Evolutionary conservation across 2,329 filamentous ascomycete species (phyloP), one percentile per base, ranked within the genome.

Genomic region (Colletotrichum sp.): DNA sequence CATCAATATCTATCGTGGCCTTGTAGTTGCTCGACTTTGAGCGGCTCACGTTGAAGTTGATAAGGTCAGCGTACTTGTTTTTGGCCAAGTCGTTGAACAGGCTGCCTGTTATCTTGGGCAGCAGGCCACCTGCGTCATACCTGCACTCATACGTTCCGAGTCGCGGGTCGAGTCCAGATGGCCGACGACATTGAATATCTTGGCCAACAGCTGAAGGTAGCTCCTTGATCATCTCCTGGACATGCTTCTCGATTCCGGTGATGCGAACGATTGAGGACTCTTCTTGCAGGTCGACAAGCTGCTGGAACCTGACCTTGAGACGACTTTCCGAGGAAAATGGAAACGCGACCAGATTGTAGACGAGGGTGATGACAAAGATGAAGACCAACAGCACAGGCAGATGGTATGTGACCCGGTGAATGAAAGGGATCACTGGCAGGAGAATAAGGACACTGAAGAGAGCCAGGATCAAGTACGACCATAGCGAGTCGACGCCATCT

Each of bases 291-390:
- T 98, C 91, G 64, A 98, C 88, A 12, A 91, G 91, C 83, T 99
- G 96, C 66, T 95, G 88, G 83, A 99, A 98, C 84, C 93, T 98
- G 64, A 96, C 89, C 84, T 99, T 99, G 84, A 98, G 92, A 48
- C 95, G 91, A 82, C 93, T 94, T 75, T 92, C 90, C 26, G 91
- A 86, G 1, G 95, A 97, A 85, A 99, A 99, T 0, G 97, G 97
- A 84, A 98, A 98, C 2, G 95, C 95, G 4, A 91, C 86, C 6
- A 98, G 90, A 81, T 98, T 98, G 87, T 98, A 99, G 72, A 96
- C 90, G 32, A 98, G 86, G 34, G 89, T 95, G 28, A 92, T 81
- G 77, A 96, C 95, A 15, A 75, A 52, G 10, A 98, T 86, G 15
- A 93, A 82, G 32, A 98, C 88, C 18, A 98, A 84, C 80, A 98